Percentiles rank a stretch among this genome's conserved stretches.
phyloP scores from a whole-genome alignment of 208 protist species.

The Trypanosoma mega region DNA sequence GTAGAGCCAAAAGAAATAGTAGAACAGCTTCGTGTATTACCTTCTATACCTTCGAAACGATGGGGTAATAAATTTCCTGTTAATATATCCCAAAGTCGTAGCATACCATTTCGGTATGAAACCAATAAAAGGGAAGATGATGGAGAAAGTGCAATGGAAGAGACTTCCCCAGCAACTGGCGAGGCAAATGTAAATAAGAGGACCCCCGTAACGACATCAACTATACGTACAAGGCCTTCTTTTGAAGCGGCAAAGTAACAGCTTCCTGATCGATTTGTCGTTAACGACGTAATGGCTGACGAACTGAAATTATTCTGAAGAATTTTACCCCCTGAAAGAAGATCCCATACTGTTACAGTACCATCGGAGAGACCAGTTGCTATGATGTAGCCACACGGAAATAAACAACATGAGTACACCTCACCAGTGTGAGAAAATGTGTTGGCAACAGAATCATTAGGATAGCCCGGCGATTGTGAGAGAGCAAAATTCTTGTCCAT shows the following conservation, averaged over 20 bases:
- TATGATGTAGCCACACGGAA: constrained; percentile 69
- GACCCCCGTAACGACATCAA: constrained; percentile 74
- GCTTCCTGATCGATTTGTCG: constrained; percentile 59
- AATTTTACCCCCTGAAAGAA: constrained; percentile 53
- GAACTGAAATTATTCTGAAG: constrained; percentile 63
- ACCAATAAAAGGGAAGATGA: constrained; percentile 72
- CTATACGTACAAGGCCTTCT: constrained; percentile 68
- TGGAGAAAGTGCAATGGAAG: constrained; percentile 67
- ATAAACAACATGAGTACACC: constrained; percentile 69
- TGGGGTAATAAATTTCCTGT: constrained; percentile 53
- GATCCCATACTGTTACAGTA: constrained; percentile 76
- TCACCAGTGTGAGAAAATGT: constrained; percentile 61
- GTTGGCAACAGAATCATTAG: constrained; percentile 31
- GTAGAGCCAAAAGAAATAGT: constrained; percentile 55
- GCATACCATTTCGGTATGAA: constrained; percentile 59
- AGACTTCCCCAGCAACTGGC: constrained; percentile 65
- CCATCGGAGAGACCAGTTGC: constrained; percentile 79
- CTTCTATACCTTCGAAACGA: constrained; percentile 59
- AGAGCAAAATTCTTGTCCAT: constrained; percentile 15
- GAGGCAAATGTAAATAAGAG: constrained; percentile 64
- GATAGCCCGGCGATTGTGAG: constrained; percentile 9
- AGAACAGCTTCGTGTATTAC: constrained; percentile 48
- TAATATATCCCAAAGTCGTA: constrained; percentile 78
- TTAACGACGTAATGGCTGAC: constrained; percentile 60
- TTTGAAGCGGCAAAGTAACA: constrained; percentile 78